Conservation (phyloP, 1,284 basidiomycete genomes). For the Leccinum solheimii region DNA sequence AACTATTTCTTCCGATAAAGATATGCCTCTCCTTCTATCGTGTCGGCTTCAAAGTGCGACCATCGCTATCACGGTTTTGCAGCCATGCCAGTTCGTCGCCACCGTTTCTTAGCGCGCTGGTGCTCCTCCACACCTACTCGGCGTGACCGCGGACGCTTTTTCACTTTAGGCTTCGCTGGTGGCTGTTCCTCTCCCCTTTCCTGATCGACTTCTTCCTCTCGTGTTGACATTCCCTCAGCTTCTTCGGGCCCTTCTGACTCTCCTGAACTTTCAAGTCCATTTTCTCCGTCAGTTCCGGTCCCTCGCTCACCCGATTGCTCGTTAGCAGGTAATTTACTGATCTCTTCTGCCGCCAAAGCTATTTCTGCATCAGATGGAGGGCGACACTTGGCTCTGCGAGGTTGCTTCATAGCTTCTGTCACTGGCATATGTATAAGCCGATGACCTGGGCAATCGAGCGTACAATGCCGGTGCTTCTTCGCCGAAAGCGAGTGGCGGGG, state of each 20-base stretch:
- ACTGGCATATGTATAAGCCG: conserved; percentile 24
- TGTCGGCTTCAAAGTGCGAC: background rate
- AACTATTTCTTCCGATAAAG: background rate
- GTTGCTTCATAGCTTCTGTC: conserved; percentile 23
- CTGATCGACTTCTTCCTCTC: conserved; percentile 8
- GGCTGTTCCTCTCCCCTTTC: conserved; percentile 2
- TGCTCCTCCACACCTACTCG: conserved; percentile 17
- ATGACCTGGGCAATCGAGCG: conserved; percentile 24
- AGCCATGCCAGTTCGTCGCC: conserved; percentile 10
- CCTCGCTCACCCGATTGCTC: conserved; percentile 1
- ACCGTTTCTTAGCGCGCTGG: conserved; percentile 16
- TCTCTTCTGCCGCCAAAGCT: conserved; percentile 20
- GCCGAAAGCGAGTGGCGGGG: conserved; percentile 30
- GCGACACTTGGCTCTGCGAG: conserved; percentile 27
- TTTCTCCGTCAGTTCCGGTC: background rate
- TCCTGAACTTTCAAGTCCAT: conserved; percentile 11
- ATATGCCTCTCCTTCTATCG: background rate
- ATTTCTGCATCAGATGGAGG: conserved; percentile 27
- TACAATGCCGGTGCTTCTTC: conserved; percentile 25
- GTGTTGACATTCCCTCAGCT: conserved; percentile 8
- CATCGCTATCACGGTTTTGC: conserved; percentile 6
- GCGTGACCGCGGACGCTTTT: conserved; percentile 23
- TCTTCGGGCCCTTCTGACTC: conserved; percentile 21
- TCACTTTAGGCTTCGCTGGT: conserved; percentile 5
- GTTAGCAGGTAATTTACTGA: background rate